Conservation (phyloP, 75 land plant genomes). For the Ceratopteris richardii region DNA sequence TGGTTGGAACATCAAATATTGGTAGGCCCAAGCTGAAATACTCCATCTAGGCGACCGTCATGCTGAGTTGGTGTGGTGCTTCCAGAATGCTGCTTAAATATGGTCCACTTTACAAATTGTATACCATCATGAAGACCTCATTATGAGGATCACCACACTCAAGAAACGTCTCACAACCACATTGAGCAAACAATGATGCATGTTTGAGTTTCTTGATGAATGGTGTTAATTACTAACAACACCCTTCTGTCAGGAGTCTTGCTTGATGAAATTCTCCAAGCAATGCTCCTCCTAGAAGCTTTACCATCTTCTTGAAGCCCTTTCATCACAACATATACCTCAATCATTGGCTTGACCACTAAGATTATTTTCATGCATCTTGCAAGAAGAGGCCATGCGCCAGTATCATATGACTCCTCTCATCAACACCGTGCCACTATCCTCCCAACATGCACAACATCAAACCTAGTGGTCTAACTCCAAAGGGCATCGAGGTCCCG, state of each 20-base stretch:
- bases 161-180: neutral
- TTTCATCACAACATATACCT: neutral
- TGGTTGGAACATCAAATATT: too few species aligned
- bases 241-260: neutral
- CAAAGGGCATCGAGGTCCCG: too few species aligned
- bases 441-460: too few species aligned
- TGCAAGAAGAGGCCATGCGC: neutral
- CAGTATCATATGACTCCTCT: too few species aligned
- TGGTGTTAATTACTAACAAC: neutral
- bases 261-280: neutral
- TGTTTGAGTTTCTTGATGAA: neutral
- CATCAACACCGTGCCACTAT: too few species aligned
- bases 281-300: conserved; percentile 1
- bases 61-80: too few species aligned
- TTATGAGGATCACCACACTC: neutral
- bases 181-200: neutral
- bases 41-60: too few species aligned
- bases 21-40: too few species aligned
- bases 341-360: neutral
- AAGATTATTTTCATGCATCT: neutral
- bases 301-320: neutral
- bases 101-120: neutral
- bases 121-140: neutral
- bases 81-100: too few species aligned
- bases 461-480: too few species aligned